Base-by-base conservation (phyloP, 176 grass and related monocot genomes). In the Phoenix dactylifera region DNA sequence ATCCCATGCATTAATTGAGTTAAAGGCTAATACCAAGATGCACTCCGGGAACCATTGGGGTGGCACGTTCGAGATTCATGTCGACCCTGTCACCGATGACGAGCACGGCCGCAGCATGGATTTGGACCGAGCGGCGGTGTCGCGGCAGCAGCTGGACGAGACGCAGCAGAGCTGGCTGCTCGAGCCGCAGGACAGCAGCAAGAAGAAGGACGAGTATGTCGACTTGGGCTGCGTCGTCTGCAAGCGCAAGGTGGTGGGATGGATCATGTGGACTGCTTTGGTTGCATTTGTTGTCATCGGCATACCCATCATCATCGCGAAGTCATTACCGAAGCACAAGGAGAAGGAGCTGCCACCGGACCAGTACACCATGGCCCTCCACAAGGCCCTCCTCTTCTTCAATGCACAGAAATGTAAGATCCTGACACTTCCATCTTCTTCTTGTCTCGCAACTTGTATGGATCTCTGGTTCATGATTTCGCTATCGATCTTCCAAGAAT, bases 121-220 rank as follows among this genome's bases (percentile, higher is more conserved):
- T 57, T 18, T 80, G 12, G 92, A 96, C 69, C 78, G 78, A 19
- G 79, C 79, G 15, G 73, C 93, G 30, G 74, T 89, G 18, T 88
- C 89, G 16, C 70, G 66, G 78, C 82, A 80, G 72, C 68, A 80
- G 76, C 73, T 98, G 59, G 87, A 91, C 73, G 93, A 98, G 75
- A 98, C 84, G 73, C 93, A 98, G 78, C 84, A 89, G 75, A 91
- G 93, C 78, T 98, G 84, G 93, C 70, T 98, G 63, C 79, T 98
- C 6, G 81, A 79, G 58, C 87, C 82, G 51, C 78, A 77, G 68
- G 84, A 92, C 59, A 64, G 53, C 67, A 92, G 88, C 67, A 92
- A 92, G 81, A 97, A 88, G 87, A 98, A 98, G 83, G 84, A 98
- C 77, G 85, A 67, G 76, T 89, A 98, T 79, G 73, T 91, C 53